Evolutionary conservation across 2,329 filamentous ascomycete genomes (phyloP), one percentile per base, ranked within the genome.

Genomic region (Cercospora sp.): DNA sequence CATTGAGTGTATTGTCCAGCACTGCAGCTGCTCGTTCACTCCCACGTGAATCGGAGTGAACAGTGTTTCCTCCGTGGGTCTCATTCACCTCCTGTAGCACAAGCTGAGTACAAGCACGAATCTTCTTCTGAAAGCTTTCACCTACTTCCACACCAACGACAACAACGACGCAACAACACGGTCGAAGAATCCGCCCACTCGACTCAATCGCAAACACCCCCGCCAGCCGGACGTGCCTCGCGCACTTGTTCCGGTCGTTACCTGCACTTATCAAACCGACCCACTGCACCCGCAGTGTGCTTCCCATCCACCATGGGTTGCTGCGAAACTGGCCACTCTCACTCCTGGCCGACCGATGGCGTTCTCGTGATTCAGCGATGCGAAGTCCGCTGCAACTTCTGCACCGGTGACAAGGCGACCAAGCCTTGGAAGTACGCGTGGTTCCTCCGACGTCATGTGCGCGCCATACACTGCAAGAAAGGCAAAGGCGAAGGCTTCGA

Each of bases 361-460:
- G 64, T 33, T 2, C 67, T 77, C 20, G 66, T 72, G 53, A 75
- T 77, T 48, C 65, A 75, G 62, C 68, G 68, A 28, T 77, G 75
- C 53, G 75, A 77, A 64, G 62, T 64, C 7, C 68, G 68, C 31
- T 77, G 75, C 67, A 67, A 67, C 60, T 77, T 72, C 62, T 77
- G 75, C 66, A 58, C 60, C 3, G 67, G 64, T 3, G 65, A 39
- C 13, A 66, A 39, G n/a, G 12, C 63, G 0, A 58, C 70, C 16
- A 71, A 72, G 48, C 48, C 67, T 16, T 75, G 72, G 71, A 74
- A 74, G 53, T 74, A 70, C 39, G 72, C 74, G 5, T 76, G 75
- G 75, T 75, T 73, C 60, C 57, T 76, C 31, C 73, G 75, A n/a
- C 69, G 74, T 26, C 75, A 77, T 59, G 73, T 76, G 8, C 69